These are phyloP conservation scores for Puccinia triticina DNA, from an alignment of 1,284 basidiomycete species.

Conservation along the genomic window DNA sequence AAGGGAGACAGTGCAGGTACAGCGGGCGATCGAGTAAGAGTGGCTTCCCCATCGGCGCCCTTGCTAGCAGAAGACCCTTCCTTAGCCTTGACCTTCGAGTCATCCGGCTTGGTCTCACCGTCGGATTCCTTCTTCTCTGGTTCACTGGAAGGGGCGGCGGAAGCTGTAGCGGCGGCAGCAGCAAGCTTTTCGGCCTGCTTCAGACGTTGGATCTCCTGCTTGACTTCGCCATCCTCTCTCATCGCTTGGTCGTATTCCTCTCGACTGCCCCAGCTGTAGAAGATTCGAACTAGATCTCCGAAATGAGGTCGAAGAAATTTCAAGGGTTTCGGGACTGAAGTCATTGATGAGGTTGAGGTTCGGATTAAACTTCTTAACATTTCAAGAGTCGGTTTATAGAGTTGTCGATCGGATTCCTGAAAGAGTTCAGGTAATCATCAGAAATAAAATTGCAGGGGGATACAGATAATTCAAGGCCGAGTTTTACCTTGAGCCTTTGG, in stretches of 20 bases:
- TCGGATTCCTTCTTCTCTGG: conserved; percentile 20
- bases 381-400: conserved; percentile 90
- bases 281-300: conserved; percentile 69
- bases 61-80: conserved; percentile 13
- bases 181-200: conserved; percentile 34
- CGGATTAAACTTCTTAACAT: conserved; percentile 89
- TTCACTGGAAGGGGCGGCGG: conserved; percentile 13
- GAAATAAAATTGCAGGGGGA: conserved; percentile 26
- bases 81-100: background rate
- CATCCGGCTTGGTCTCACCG: conserved; percentile 17
- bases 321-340: conserved; percentile 98
- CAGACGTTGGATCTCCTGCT: conserved; percentile 73
- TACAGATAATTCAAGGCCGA: background rate
- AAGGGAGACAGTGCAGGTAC: conserved; percentile 31
- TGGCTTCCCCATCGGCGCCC: background rate
- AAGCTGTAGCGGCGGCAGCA: background rate
- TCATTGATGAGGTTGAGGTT: conserved; percentile 98
- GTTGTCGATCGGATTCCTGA: conserved; percentile 80
- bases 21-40: conserved; percentile 3
- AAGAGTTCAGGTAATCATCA: background rate
- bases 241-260: conserved; percentile 39
- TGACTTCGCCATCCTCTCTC: conserved; percentile 65
- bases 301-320: conserved; percentile 98
- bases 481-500: conserved; percentile 80
- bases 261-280: conserved; percentile 51